Conservation (phyloP, 2,329 filamentous ascomycete genomes). For the Pestalotiopsis sp. region DNA sequence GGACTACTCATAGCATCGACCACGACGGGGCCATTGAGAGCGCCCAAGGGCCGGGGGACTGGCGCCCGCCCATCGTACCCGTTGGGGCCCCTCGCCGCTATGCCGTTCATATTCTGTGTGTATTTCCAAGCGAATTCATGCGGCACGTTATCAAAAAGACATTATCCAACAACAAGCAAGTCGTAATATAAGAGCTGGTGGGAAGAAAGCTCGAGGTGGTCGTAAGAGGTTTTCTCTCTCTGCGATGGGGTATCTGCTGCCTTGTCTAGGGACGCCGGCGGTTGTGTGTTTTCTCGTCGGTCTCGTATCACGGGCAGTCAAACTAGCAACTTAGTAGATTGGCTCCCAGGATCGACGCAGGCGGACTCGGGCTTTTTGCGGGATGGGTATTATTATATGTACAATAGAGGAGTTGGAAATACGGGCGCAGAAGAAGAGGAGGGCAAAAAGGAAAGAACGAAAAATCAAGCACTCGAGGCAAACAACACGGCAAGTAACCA, state of each 20-base stretch:
- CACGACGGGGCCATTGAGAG: slow-evolving; percentile 50
- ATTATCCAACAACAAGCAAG: slow-evolving; percentile 9
- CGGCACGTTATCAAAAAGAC: slow-evolving; percentile 13
- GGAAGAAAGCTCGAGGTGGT: not conserved
- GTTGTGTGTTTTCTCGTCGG: not conserved
- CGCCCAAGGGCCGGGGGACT: slow-evolving; percentile 28
- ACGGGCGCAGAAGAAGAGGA: not conserved
- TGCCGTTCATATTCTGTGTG: slow-evolving; percentile 15
- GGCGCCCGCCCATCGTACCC: slow-evolving; percentile 27
- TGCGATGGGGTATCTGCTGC: not conserved
- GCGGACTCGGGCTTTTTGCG: not conserved
- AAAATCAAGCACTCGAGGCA: not conserved
- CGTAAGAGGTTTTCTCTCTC: not conserved
- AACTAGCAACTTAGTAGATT: not conserved
- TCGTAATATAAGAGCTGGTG: not conserved
- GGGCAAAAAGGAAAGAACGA: not conserved
- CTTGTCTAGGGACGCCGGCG: not conserved
- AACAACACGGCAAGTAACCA: slow-evolving; percentile 6
- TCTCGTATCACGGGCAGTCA: not conserved
- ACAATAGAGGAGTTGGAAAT: not conserved
- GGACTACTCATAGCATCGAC: slow-evolving; percentile 59
- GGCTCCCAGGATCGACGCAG: not conserved
- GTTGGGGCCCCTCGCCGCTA: slow-evolving; percentile 36
- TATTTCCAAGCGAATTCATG: slow-evolving; percentile 6
- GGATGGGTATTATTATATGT: slow-evolving; percentile 5